A percentile compares a stretch with the other conserved stretches of the same genome.
Evolutionary conservation across 352 stramenopile genomes (phyloP).

Genomic region (Globisporangium radiosum): DNA sequence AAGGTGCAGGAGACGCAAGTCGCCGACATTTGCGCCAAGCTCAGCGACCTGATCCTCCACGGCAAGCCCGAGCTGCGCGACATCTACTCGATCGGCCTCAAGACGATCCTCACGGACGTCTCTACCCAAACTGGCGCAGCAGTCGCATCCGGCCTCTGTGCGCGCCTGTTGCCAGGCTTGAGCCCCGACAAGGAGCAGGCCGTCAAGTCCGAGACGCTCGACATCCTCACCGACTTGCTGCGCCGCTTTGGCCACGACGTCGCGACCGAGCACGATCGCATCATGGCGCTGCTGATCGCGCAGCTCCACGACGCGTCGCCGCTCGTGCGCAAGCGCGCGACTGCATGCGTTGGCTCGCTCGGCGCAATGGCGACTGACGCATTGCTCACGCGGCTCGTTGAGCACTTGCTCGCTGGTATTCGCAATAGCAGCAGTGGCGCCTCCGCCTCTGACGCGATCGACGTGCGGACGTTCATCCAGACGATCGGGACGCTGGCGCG

Average conservation of each 20-base stretch:
- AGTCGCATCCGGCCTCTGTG: constrained; percentile 69
- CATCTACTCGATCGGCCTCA: constrained; percentile 98
- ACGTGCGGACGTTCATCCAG: constrained; percentile 93
- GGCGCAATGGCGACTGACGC: constrained; percentile 93
- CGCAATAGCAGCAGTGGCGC: too few species aligned
- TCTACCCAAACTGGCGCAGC: constrained; percentile 86
- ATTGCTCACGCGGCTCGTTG: constrained; percentile 90
- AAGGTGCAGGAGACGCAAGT: constrained; percentile 95
- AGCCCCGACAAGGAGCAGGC: constrained; percentile 61
- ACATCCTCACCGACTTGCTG: constrained; percentile 96
- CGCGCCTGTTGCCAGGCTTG: constrained; percentile 60
- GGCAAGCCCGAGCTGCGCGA: constrained; percentile 95
- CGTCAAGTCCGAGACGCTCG: constrained; percentile 92
- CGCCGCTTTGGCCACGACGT: constrained; percentile 93
- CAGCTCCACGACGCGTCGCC: constrained; percentile 79
- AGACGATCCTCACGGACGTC: constrained; percentile 94
- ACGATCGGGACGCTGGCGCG: constrained; percentile 96
- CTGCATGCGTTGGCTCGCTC: constrained; percentile 92
- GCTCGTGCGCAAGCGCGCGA: constrained; percentile 94
- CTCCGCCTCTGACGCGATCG: constrained; percentile 35
- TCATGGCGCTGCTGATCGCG: constrained; percentile 85
- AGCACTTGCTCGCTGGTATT: constrained; percentile 90
- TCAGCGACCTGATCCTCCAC: constrained; percentile 95
- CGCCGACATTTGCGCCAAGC: constrained; percentile 95
- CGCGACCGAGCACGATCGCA: constrained; percentile 78